Conservation (phyloP, 2,329 filamentous ascomycete species). For the Biscogniauxia mediterranea region DNA sequence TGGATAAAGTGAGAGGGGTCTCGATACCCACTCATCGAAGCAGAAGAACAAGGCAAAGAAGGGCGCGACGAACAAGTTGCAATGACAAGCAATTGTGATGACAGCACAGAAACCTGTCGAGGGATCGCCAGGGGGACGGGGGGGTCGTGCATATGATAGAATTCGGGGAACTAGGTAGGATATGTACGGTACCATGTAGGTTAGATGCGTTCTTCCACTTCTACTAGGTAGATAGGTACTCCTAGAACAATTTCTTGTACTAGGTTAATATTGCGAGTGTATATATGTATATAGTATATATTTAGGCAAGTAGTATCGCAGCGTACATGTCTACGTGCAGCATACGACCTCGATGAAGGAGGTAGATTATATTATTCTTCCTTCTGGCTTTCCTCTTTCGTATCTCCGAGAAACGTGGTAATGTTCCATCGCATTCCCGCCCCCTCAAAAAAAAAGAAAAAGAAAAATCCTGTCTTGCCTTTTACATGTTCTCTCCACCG, state of each 20-base stretch:
- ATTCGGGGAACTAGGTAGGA: background rate
- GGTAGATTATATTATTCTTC: background rate
- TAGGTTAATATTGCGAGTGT: background rate
- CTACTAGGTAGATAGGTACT: no score
- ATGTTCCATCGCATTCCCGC: constrained; percentile 23
- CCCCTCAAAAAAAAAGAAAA: background rate
- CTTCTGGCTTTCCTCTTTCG: background rate
- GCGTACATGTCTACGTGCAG: background rate
- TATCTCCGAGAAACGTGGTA: constrained; percentile 23
- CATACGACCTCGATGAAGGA: background rate
- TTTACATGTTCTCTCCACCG: background rate
- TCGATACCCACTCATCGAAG: background rate
- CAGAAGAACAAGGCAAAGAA: background rate
- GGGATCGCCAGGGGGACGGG: background rate
- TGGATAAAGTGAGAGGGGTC: background rate
- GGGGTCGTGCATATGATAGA: no score
- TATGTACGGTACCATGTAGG: background rate
- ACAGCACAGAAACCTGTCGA: background rate
- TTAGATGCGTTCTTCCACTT: background rate
- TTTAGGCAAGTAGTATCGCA: background rate
- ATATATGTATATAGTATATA: background rate
- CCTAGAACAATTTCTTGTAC: no score
- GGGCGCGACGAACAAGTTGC: background rate
- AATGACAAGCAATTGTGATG: background rate
- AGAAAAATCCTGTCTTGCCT: background rate